Base-by-base conservation (phyloP, 148 eudicot species). In the Fagopyrum homotropicum region DNA sequence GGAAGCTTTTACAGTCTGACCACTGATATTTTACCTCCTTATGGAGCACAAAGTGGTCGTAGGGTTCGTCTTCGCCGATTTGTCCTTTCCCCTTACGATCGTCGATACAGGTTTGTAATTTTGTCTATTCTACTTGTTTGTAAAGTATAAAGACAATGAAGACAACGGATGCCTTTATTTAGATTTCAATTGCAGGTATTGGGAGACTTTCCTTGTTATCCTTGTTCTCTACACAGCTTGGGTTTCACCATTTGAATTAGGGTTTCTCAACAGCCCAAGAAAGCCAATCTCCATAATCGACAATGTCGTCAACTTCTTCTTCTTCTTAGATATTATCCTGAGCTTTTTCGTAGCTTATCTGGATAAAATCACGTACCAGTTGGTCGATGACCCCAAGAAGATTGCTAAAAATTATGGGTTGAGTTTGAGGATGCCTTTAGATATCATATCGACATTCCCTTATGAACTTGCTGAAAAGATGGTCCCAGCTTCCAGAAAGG, bases 201-300 rank as follows among this genome's bases (percentile, higher is more conserved):
- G 98, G 98, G 97, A 91, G 83, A 88, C 90, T 50, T 56, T 84
- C 69, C 88, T 94, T 88, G 97, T 94, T 46, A 2, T 78, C 7
- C 79, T 91, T 75, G 98, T 94, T 9, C 82, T 82, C 46, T 91
- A 90, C 75, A 76, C 89, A 6, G 93, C 88, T 35, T 94, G 98
- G 98, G 87, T 89, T 4, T 89, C 82, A 30, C 98, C 98, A 0
- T 90, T 90, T 57, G 97, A 94, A 77, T 84, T 91, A 22, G 90
- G 95, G 30, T 91, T 94, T 76, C 79, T 91, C 35, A 35, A 66
- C 26, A 11, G 44, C 17, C 73, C 78, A 29, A 66, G 12, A 19
- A 15, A 30, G 17, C 78, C 78, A 6, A 19, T 76, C 9, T 76
- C 78, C 29, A 76, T 76, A 26, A 76, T 76, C 8, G 78, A 76